These are phyloP conservation scores for Furcasterigmium furcatum DNA, from an alignment of 2,329 filamentous ascomycete genomes.

Conservation along the genomic window DNA sequence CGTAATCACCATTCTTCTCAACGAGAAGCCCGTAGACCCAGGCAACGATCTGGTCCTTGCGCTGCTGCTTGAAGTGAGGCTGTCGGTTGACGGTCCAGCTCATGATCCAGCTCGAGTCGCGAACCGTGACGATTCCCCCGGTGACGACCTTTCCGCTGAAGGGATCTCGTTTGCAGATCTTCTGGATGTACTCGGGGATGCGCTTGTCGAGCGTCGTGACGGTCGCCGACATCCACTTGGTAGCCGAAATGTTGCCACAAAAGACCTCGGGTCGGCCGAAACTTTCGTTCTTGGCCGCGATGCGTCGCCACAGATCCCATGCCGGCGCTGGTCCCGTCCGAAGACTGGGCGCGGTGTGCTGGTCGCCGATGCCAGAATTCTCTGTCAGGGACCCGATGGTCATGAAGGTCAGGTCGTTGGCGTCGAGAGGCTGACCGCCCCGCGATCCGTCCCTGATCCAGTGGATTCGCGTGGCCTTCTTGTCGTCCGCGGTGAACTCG, in stretches of 20 bases:
- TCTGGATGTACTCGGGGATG: slow-evolving; percentile 13
- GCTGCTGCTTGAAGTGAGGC: slow-evolving; percentile 35
- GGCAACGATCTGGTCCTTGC: slow-evolving; percentile 25
- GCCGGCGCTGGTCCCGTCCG: not conserved
- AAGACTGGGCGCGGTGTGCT: not conserved
- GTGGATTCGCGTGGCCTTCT: slow-evolving; percentile 1
- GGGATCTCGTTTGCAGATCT: slow-evolving; percentile 15
- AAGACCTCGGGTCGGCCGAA: not conserved
- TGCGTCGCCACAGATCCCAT: not conserved
- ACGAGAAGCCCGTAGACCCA: slow-evolving; percentile 38
- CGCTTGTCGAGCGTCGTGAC: slow-evolving; percentile 29
- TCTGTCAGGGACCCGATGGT: not conserved
- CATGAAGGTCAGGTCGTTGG: not conserved
- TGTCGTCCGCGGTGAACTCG: slow-evolving; percentile 10
- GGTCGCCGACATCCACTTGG: slow-evolving; percentile 36
- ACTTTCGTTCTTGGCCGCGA: not conserved
- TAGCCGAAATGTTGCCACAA: slow-evolving; percentile 9
- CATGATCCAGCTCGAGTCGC: slow-evolving; percentile 35
- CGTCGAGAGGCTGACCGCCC: not conserved
- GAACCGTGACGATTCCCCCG: slow-evolving; percentile 30
- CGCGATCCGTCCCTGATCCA: not conserved
- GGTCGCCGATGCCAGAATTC: not conserved
- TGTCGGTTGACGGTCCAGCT: slow-evolving; percentile 35
- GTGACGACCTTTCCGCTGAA: slow-evolving; percentile 28
- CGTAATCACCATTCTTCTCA: slow-evolving; percentile 26